Evolutionary conservation across 129 eudicot species (phyloP).

Genomic region (Artemisia argyi): DNA sequence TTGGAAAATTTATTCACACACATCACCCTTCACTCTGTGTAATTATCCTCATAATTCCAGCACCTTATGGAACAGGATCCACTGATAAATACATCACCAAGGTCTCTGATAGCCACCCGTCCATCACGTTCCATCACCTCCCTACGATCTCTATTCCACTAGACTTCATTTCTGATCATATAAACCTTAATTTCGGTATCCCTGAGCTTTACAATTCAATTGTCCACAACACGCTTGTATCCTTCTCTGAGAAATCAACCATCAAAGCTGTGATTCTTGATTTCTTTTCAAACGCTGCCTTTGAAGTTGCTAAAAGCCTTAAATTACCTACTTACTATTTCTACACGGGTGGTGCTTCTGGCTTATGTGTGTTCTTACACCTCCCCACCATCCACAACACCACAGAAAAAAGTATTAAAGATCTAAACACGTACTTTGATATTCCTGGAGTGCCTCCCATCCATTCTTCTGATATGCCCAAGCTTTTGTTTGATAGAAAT

Average conservation of each 20-base stretch:
- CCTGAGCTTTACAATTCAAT: constrained; percentile 43
- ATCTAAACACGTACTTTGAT: constrained; percentile 13
- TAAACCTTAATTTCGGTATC: constrained; percentile 37
- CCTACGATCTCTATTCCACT: constrained; percentile 38
- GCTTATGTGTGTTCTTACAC: constrained; percentile 17
- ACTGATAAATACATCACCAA: constrained; percentile 36
- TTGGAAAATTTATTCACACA: constrained; percentile 44
- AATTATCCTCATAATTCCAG: constrained; percentile 27
- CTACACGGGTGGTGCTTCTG: too few species aligned
- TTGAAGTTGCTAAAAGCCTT: constrained; percentile 36
- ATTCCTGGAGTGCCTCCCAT: constrained; percentile 55
- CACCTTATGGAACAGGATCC: constrained; percentile 34
- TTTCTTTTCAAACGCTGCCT: constrained; percentile 57
- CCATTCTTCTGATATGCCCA: constrained; percentile 31
- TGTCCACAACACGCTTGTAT: constrained; percentile 37
- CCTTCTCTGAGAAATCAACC: constrained; percentile 36
- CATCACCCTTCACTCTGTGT: constrained; percentile 34
- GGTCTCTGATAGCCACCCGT: constrained; percentile 40
- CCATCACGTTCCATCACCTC: constrained; percentile 49
- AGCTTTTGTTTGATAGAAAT: constrained; percentile 23
- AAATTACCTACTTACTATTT: constrained; percentile 59
- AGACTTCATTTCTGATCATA: constrained; percentile 4
- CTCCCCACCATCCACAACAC: constrained; percentile 37
- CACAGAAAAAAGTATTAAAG: constrained; percentile 7
- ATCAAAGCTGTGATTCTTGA: constrained; percentile 57